These are phyloP conservation scores for Shiraia bambusicola DNA, from an alignment of 2,329 filamentous ascomycete genomes.

Conservation along the genomic window DNA sequence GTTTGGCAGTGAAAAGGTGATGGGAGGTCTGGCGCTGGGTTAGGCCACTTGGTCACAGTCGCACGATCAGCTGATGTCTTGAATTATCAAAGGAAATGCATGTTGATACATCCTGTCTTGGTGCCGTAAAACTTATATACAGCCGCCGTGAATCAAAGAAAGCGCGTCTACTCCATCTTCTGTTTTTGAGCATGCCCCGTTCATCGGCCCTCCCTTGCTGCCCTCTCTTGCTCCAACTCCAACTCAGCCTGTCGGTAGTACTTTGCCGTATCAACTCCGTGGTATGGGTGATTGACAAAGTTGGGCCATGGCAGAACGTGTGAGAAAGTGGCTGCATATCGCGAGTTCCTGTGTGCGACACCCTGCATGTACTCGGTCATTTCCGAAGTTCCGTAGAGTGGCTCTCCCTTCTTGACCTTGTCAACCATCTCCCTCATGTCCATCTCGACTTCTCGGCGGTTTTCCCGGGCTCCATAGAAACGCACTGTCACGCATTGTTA, in stretches of 20 bases:
- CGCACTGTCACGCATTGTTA: constrained; percentile 61
- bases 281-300: constrained; percentile 85
- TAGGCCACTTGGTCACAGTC: neutral
- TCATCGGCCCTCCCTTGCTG: neutral
- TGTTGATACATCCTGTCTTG: constrained; percentile 35
- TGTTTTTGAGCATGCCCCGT: constrained; percentile 7
- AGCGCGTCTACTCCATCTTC: constrained; percentile 13
- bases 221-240: constrained; percentile 78
- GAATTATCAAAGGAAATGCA: constrained; percentile 14
- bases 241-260: constrained; percentile 95
- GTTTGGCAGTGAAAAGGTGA: constrained; percentile 15
- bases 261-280: constrained; percentile 97
- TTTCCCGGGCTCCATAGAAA: constrained; percentile 95
- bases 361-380: constrained; percentile 91
- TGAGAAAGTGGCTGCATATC: constrained; percentile 82
- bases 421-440: constrained; percentile 98
- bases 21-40: constrained; percentile 13
- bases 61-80: neutral
- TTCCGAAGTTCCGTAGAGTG: constrained; percentile 79
- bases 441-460: constrained; percentile 86
- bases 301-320: constrained; percentile 95
- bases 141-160: constrained; percentile 22
- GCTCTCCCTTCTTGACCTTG: constrained; percentile 89
- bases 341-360: constrained; percentile 85
- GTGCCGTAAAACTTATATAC: constrained; percentile 28